phyloP scores from a whole-genome alignment of 139 green algal species.

The Tetradesmus lagerheimii region DNA sequence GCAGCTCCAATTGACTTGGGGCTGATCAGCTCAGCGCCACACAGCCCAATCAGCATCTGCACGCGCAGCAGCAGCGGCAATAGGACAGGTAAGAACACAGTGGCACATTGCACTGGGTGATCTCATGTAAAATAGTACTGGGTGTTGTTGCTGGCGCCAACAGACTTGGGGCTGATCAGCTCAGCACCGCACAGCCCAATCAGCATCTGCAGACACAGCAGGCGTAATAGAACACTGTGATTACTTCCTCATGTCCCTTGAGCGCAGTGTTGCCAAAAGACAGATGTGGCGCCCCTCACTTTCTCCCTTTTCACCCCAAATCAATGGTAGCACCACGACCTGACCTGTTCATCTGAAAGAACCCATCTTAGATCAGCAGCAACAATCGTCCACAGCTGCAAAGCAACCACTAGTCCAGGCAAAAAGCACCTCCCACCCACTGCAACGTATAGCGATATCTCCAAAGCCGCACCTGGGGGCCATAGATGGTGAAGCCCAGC shows the following conservation, averaged over 20 bases:
- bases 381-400: constrained; percentile 90
- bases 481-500: constrained; percentile 96
- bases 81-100: no score
- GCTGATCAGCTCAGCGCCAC: constrained; percentile 84
- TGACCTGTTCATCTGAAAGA: no score
- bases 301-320: no score
- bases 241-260: no score
- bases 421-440: background rate
- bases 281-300: no score
- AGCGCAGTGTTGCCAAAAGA: no score
- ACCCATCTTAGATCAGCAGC: no score
- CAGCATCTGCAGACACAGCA: constrained; percentile 78
- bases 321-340: no score
- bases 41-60: constrained; percentile 95
- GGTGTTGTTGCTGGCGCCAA: constrained; percentile 38
- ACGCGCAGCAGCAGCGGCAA: background rate
- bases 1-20: constrained; percentile 46
- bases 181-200: constrained; percentile 95
- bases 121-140: background rate
- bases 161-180: constrained; percentile 57
- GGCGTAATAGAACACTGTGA: no score
- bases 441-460: background rate
- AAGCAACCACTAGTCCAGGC: background rate
- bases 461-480: constrained; percentile 46
- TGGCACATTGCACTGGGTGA: background rate